Evolutionary conservation across 2,329 filamentous ascomycete species (phyloP).

Genomic region (Endoconidiophora laricicola): DNA sequence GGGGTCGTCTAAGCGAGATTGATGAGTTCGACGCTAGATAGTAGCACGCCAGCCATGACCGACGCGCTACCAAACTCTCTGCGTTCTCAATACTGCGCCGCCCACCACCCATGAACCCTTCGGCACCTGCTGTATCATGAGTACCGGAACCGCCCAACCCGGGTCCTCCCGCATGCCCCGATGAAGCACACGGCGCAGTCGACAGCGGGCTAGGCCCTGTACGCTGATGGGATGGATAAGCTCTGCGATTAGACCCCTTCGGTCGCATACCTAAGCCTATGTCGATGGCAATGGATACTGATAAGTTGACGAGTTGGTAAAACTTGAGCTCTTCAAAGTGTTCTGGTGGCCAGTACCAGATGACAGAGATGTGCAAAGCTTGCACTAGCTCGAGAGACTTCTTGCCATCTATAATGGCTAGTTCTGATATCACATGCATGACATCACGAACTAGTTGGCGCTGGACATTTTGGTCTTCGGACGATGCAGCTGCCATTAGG

Average conservation of each 20-base stretch:
- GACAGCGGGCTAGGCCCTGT: not conserved
- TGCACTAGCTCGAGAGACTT: conserved; percentile 76
- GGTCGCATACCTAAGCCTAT: conserved; percentile 52
- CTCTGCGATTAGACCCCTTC: not conserved
- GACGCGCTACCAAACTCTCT: conserved; percentile 22
- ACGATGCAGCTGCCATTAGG: conserved; percentile 48
- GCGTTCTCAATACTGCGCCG: conserved; percentile 15
- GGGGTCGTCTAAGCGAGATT: conserved; percentile 44
- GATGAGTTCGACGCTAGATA: conserved; percentile 41
- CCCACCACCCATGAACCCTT: conserved; percentile 14
- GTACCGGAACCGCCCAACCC: not conserved
- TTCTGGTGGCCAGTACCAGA: conserved; percentile 76
- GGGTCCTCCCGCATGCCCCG: not conserved
- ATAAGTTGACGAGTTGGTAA: conserved; percentile 71
- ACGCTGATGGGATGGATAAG: not conserved
- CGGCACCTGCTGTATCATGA: not conserved
- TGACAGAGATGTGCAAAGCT: conserved; percentile 54
- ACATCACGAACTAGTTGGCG: conserved; percentile 48
- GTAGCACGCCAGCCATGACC: conserved; percentile 43
- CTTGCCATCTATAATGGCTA: conserved; percentile 56
- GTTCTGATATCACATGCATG: conserved; percentile 57
- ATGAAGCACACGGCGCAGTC: not conserved
- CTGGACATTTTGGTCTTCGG: conserved; percentile 40
- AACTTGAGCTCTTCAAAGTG: conserved; percentile 78
- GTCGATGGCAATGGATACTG: conserved; percentile 68